Conservation (phyloP, 805 yeast species). For the Kazachstania kunashirensis region DNA sequence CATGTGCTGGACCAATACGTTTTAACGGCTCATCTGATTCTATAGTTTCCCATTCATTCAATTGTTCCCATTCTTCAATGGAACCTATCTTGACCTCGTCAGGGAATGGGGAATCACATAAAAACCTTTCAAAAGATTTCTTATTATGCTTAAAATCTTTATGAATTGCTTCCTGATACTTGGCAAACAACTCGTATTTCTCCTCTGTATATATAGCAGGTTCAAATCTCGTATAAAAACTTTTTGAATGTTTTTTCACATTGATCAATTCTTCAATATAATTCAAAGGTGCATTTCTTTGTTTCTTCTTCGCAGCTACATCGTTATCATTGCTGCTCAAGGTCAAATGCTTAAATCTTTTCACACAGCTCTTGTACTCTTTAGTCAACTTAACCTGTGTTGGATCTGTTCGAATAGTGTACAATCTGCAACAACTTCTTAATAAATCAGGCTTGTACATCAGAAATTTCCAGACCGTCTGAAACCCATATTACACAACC, state of each 20-base stretch:
- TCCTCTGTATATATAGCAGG: constrained; percentile 43
- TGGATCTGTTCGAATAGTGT: constrained; percentile 60
- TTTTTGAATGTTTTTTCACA: constrained; percentile 28
- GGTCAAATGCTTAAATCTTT: constrained; percentile 39
- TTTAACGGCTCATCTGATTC: constrained; percentile 13
- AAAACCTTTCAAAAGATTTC: constrained; percentile 48
- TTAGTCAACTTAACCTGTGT: constrained; percentile 41
- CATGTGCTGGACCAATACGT: constrained; percentile 60
- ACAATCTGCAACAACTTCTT: constrained; percentile 69
- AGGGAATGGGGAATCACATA: constrained; percentile 60
- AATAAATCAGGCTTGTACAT: constrained; percentile 58
- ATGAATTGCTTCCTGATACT: constrained; percentile 66
- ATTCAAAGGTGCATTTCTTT: constrained; percentile 16
- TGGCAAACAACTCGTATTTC: constrained; percentile 52
- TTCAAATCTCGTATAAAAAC: constrained; percentile 40
- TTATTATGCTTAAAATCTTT: constrained; percentile 44
- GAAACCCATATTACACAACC: constrained; percentile 60
- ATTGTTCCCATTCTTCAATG: constrained; percentile 22
- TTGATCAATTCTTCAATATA: constrained; percentile 30
- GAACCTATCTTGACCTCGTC: constrained; percentile 18
- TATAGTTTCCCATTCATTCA: constrained; percentile 32
- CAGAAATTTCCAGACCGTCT: constrained; percentile 70
- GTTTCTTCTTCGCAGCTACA: constrained; percentile 1
- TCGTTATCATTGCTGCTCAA: not conserved
- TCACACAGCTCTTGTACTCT: constrained; percentile 57